Base-by-base conservation (phyloP, 2,329 filamentous ascomycete genomes). In the Pseudogymnoascus sp. region DNA sequence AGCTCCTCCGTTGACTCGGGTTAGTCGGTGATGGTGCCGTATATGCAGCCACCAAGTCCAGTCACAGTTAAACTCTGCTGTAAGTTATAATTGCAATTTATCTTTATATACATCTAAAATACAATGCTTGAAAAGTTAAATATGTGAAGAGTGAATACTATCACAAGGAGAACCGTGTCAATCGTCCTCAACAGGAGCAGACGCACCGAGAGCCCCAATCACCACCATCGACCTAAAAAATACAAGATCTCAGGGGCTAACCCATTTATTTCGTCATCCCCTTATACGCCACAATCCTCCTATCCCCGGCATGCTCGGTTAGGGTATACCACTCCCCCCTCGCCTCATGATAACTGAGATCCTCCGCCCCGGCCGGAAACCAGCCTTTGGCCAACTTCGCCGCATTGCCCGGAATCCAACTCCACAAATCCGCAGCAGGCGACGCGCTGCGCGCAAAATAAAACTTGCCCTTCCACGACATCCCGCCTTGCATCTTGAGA, bases 401-500 rank as follows among this genome's bases (percentile, higher is more conserved):
- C 0, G 48, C 21, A 5, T 66, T 65, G 1, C 74, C 75, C 1
- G 73, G 70, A 5, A 69, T 61, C 74, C 74, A 77, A 6, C 68
- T 71, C 37, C 69, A 74, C 25, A 77, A 62, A 63, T 77, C 74
- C 28, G 74, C 74, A 1, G 67, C 65, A 25, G 64, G 16, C 1
- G 36, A 70, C 13, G 62, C 68, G 65, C 72, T 76, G 7, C 71
- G 66, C n/a, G 72, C 73, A 61, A 77, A 69, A 65, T 73, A 76
- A 57, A 75, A 71, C 62, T 71, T 72, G 13, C 69, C 69, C 11
- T 74, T 67, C 4, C 68, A 71, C 23, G 71, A 69, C 28, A 75
- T 73, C 28, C 69, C 74, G 16, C 75, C 75, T 61, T 77, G 75
- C 67, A 75, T 71, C 25, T 71, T 69, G 36, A 70, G 65, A 60